A percentile compares a stretch with the other conserved stretches of the same genome.
These are phyloP conservation scores for Cutaneotrichosporon daszewskae DNA, from an alignment of 1,284 basidiomycete species.

Conservation along the genomic window DNA sequence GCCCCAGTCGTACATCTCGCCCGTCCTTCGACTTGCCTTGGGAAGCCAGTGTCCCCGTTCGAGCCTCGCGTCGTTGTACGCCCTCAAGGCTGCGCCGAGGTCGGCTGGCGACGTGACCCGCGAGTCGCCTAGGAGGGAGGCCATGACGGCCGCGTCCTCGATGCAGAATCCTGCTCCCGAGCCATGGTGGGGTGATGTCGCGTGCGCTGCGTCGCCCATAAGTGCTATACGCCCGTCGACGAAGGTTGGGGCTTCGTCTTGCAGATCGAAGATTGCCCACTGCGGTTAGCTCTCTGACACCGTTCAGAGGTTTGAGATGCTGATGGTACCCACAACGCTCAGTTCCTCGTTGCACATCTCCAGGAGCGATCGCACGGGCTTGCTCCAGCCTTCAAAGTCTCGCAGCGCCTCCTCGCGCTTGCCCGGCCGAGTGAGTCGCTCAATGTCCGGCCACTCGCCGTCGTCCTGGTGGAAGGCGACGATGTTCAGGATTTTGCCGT, in stretches of 20 bases:
- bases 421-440: constrained; percentile 12
- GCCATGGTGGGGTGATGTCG: constrained; percentile 22
- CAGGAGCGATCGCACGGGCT: constrained; percentile 8
- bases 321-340: constrained; percentile 7
- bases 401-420: constrained; percentile 10
- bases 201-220: constrained; percentile 19
- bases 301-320: neutral
- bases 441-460: constrained; percentile 8
- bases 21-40: constrained; percentile 9
- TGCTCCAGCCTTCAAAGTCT: constrained; percentile 12
- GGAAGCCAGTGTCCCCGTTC: constrained; percentile 20
- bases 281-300: neutral
- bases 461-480: constrained; percentile 15
- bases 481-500: constrained; percentile 20
- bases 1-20: constrained; percentile 19
- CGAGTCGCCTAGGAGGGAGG: constrained; percentile 7
- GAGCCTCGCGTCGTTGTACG: constrained; percentile 10
- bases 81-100: constrained; percentile 7
- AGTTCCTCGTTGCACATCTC: constrained; percentile 15
- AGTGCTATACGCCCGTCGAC: constrained; percentile 10
- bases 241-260: constrained; percentile 9
- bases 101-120: neutral
- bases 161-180: constrained; percentile 20
- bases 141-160: constrained; percentile 18
- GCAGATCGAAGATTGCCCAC: constrained; percentile 22